Evolutionary conservation across 2,329 filamentous ascomycete genomes (phyloP).

Genomic region (Neonectria hederae): DNA sequence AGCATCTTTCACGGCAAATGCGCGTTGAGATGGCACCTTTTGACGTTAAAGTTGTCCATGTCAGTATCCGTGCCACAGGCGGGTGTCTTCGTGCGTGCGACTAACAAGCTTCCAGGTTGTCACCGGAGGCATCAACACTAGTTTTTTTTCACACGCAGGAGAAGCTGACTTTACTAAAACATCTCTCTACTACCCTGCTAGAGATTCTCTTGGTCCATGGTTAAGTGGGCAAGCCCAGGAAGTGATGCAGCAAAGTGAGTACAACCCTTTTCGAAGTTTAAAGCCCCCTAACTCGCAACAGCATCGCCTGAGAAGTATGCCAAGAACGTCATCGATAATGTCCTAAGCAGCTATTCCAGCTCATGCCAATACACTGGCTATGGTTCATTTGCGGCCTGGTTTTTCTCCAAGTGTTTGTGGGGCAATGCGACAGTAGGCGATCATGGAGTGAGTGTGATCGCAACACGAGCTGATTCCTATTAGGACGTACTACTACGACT

Average conservation of each 20-base stretch:
- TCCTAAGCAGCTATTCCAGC: conserved; percentile 17
- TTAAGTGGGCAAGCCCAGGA: conserved; percentile 24
- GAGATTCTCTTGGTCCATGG: conserved; percentile 28
- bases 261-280: too few relatives aligned
- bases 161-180: conserved; percentile 51
- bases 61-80: conserved; percentile 3
- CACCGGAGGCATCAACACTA: conserved; percentile 46
- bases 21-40: conserved; percentile 52
- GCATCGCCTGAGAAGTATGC: conserved; percentile 33
- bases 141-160: conserved; percentile 50
- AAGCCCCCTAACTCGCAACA: conserved; percentile 16
- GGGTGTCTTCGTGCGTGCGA: too few relatives aligned
- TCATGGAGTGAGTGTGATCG: too few relatives aligned
- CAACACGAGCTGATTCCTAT: background rate
- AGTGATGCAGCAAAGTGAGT: conserved; percentile 25
- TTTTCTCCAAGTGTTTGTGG: conserved; percentile 31
- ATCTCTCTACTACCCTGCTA: conserved; percentile 32
- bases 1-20: conserved; percentile 51
- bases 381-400: conserved; percentile 27
- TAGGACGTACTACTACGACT: conserved; percentile 27
- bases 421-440: conserved; percentile 23
- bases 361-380: conserved; percentile 25
- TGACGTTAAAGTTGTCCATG: conserved; percentile 46
- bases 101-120: conserved; percentile 31
- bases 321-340: conserved; percentile 33